Evolutionary conservation across 345 rosid species (phyloP), one percentile per base, ranked within the genome.

Genomic region (Euphorbia lathyris): DNA sequence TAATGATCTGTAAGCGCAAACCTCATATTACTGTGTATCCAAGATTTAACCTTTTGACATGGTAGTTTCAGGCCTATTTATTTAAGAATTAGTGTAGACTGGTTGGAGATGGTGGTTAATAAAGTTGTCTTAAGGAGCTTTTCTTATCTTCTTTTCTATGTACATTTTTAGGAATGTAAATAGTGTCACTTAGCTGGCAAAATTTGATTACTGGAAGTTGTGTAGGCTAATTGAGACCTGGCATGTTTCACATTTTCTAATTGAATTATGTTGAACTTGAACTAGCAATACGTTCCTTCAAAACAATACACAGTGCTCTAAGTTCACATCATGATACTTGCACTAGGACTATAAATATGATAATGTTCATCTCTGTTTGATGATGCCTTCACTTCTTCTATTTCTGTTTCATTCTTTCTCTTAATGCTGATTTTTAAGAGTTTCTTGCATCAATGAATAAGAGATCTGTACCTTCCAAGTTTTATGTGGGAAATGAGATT

Each of bases 161-260:
- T 26, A 25, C n/a, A 29, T 27, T 26, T 23, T 5, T 52, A 26
- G 23, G 20, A 26, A 68, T 56, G 25, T 23, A 0, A 29, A 5
- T n/a, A 51, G 19, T 69, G 27, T 26, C 59, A n/a, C n/a, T n/a
- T n/a, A 40, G 71, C 56, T 43, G 34, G 43, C 45, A 29, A 43
- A 58, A 62, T 69, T 27, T 6, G 14, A 20, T 12, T 58, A n/a
- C 56, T 40, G 26, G 26, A 3, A 57, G 42, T 29, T 38, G 26
- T 69, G 20, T 66, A 22, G 26, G 58, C 13, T 43, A 11, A 70
- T 45, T 45, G 7, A 32, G 23, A 45, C 23, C 1, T 48, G 51
- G 48, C 22, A 20, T 34, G 34, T 70, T 61, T 45, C 66, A 48
- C 30, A 56, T n/a, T 50, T 25, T 23, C 51, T 23, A 16, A 23